Base-by-base conservation (phyloP, 495 filamentous ascomycete genomes). In the Penicillium maclennaniae region DNA sequence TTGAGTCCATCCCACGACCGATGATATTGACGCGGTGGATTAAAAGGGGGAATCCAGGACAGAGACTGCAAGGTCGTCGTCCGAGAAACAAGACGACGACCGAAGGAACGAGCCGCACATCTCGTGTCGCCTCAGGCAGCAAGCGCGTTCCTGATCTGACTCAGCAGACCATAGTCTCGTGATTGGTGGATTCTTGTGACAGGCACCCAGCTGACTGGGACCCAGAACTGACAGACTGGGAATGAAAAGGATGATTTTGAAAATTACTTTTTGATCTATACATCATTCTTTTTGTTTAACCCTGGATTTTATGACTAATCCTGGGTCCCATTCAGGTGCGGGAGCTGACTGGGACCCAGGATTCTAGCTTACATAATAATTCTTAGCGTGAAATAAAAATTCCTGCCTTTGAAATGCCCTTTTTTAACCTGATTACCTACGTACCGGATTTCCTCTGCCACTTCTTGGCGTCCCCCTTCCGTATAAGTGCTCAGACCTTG, bases 41-140 rank as follows among this genome's bases (percentile, higher is more conserved):
- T 45, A 44, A 52, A 47, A 43, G 40, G 53, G 58, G 46, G 49
- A 50, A 28, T 21, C 47, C 46, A 40, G 55, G 45, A 43, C 52
- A 50, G 48, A 49, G 56, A 31, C 53, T 46, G 59, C 17, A 31
- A 58, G 55, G 59, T 63, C 59, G 69, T 71, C 69, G 68, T 73
- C 70, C 58, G 64, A 70, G 69, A 62, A 73, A 70, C 67, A 62
- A 52, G 60, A 50, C 23, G 23, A 23, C 52, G 53, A 52, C 60
- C 27, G 27, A 31, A 31, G 27, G 58, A 59, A 37, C 51, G 47
- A 60, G 60, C 60, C 56, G 53, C 56, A 54, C 19, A 54, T 25
- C 41, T 45, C n/a, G 43, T n/a, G 20, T 16, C 9, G 61, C 60
- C 64, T 62, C 46, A 69, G 68, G 66, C 66, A 67, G 28, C 50